These are phyloP conservation scores for Aspergillus sclerotioniger DNA, from an alignment of 495 filamentous ascomycete genomes.

Conservation along the genomic window DNA sequence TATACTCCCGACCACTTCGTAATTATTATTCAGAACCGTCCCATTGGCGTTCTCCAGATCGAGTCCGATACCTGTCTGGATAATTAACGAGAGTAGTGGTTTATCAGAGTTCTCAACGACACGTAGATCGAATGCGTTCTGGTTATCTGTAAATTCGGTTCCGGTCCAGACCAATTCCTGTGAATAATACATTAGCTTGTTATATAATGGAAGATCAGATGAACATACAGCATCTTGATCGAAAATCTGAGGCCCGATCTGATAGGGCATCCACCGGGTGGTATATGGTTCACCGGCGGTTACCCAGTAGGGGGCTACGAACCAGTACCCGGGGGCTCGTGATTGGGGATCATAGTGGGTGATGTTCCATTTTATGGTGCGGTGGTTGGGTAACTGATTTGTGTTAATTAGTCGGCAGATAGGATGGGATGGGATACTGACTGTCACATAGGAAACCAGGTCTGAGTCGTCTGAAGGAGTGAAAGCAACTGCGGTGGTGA, in stretches of 20 bases:
- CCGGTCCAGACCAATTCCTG: slow-evolving; percentile 12
- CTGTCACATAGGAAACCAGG: neutral
- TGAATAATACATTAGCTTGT: slow-evolving; percentile 7
- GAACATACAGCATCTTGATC: slow-evolving; percentile 14
- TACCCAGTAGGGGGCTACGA: slow-evolving; percentile 11
- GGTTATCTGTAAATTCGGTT: neutral
- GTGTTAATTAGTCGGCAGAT: neutral
- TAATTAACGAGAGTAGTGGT: slow-evolving; percentile 5
- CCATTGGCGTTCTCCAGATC: neutral
- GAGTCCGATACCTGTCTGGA: neutral
- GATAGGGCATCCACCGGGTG: slow-evolving; percentile 6
- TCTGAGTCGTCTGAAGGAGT: neutral
- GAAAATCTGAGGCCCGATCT: slow-evolving; percentile 20
- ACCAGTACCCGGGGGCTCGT: slow-evolving; percentile 11
- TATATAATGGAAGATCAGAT: neutral
- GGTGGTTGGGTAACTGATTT: neutral
- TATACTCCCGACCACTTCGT: neutral
- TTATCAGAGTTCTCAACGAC: neutral
- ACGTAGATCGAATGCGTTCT: slow-evolving; percentile 6
- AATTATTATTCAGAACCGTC: neutral
- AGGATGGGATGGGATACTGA: neutral
- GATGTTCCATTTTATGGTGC: slow-evolving; percentile 3
- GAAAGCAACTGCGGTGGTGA: neutral
- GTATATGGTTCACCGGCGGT: slow-evolving; percentile 2
- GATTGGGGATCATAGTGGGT: neutral